Evolutionary conservation across 768 basidiomycete genomes (phyloP), one percentile per base, ranked within the genome.

Genomic region (Hysterangium stoloniferum): DNA sequence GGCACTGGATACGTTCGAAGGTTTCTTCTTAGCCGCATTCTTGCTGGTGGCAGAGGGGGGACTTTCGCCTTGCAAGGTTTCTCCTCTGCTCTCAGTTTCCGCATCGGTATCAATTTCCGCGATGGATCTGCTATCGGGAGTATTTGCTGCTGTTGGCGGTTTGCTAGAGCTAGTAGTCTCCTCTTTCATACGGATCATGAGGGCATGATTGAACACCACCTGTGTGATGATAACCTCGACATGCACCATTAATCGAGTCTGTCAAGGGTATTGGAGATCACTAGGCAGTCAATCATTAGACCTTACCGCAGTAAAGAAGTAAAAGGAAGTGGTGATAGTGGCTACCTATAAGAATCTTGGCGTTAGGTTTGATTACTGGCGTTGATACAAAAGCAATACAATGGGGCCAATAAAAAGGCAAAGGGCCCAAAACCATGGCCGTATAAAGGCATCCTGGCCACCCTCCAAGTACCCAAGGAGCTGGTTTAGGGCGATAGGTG

Each of bases 101-200:
- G 55, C 42, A 11, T 58, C 56, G 6, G 40, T 45, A 17, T 25
- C 52, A 47, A 33, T 53, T 27, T 11, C 41, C 19, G 36, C 54
- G 34, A 51, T 43, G 6, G 64, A 63, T 4, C 46, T 57, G n/a
- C 45, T 56, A 27, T 63, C 62, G 1, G 66, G 63, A 15, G 60
- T 58, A 40, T 58, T 61, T 17, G 48, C 48, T 6, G 35, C 51
- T 4, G 52, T 55, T 2, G 59, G 56, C n/a, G 49, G 56, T 15
- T 60, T 62, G 8, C 59, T 60, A 55, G 35, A 58, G n/a, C n/a
- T n/a, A n/a, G n/a, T n/a, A 9, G 20, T 15, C 24, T 69, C 69
- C 49, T 68, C 64, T 9, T 19, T 54, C 3, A 82, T 69, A 25
- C 83, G 73, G 40, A 86, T 77, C 25, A 80, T 73, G 4, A 90